Conservation (phyloP, 495 filamentous ascomycete genomes). For the Chaetomium tenue region DNA sequence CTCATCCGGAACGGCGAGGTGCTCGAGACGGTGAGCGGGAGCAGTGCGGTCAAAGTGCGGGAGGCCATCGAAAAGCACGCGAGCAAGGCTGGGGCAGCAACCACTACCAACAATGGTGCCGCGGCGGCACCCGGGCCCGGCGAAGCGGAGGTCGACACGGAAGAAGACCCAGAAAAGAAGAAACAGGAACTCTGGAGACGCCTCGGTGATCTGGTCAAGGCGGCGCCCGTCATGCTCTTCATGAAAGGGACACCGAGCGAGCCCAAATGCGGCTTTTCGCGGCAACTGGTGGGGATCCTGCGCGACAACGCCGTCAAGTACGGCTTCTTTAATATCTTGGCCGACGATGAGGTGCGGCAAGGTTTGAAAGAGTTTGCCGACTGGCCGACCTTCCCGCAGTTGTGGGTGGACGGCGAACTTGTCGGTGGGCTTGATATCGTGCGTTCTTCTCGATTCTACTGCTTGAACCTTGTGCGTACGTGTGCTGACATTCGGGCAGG, state of each 20-base stretch:
- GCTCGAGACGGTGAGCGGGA: slow-evolving; percentile 80
- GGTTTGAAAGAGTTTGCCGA: slow-evolving; percentile 93
- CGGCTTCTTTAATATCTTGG: slow-evolving; percentile 98
- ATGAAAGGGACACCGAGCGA: slow-evolving; percentile 87
- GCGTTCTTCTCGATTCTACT: slow-evolving; percentile 40
- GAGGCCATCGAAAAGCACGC: slow-evolving; percentile 79
- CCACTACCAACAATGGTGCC: slow-evolving; percentile 36
- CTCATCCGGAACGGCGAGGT: slow-evolving; percentile 67
- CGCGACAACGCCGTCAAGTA: slow-evolving; percentile 89
- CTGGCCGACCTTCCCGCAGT: slow-evolving; percentile 94
- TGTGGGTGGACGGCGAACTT: slow-evolving; percentile 78
- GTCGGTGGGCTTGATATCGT: slow-evolving; percentile 97
- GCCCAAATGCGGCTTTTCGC: slow-evolving; percentile 93
- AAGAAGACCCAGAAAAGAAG: slow-evolving; percentile 53
- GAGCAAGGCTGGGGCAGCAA: slow-evolving; percentile 31
- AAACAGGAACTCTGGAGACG: slow-evolving; percentile 79
- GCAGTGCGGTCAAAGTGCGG: slow-evolving; percentile 78
- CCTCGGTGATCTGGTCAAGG: slow-evolving; percentile 78
- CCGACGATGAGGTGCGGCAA: slow-evolving; percentile 95
- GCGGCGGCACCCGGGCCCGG: slow-evolving; percentile 22
- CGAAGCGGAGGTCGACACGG: slow-evolving; percentile 25
- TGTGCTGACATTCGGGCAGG: slow-evolving; percentile 30
- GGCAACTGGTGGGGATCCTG: slow-evolving; percentile 80
- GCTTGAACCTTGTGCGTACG: neutral
- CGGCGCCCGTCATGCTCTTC: slow-evolving; percentile 96